Evolutionary conservation across 352 stramenopile genomes (phyloP), one percentile per base, ranked within the genome.

Genomic region (Phytophthora rubi): DNA sequence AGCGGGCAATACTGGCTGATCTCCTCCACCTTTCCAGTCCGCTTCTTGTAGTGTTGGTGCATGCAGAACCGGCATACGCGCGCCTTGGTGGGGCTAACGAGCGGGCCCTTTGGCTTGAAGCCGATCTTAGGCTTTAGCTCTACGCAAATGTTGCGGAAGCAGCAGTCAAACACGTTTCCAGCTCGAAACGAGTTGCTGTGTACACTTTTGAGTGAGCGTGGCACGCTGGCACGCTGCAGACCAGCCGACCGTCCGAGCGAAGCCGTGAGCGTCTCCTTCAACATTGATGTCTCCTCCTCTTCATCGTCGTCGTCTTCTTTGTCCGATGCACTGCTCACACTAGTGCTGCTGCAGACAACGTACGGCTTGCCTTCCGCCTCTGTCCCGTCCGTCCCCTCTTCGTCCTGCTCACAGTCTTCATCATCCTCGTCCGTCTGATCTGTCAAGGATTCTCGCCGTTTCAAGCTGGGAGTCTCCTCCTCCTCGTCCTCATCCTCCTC

Each of bases 91-190:
- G 82, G 75, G 2, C 88, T 79, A 4, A 92, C 70, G 32, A 93
- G 71, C n/a, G 68, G 53, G 0, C 84, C 77, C 6, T 80, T 80
- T 0, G 87, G 85, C 37, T 94, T 86, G 59, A 94, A 93, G 1
- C 88, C 87, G 45, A 92, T 92, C 75, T 96, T 97, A 21, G 89
- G 86, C 66, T 97, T 97, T 55, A 97, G 75, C 66, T 97, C 90
- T 53, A 97, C 83, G 65, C 88, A 93, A 47, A 97, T 87, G 56
- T 92, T 92, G 44, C 86, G 82, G 67, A 94, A 94, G 65, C 86
- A 94, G 62, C 86, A 94, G 74, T 94, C 86, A 54, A 94, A 94
- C 28, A 94, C 86, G 59, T 90, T 91, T 33, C 75, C 79, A 10
- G 77, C 75, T 39, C 77, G 77, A 62, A 78, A 78, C 5, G 65